phyloP scores from a whole-genome alignment of 2,329 filamentous ascomycete genomes.

The Hymenoscyphus fructigenus region DNA sequence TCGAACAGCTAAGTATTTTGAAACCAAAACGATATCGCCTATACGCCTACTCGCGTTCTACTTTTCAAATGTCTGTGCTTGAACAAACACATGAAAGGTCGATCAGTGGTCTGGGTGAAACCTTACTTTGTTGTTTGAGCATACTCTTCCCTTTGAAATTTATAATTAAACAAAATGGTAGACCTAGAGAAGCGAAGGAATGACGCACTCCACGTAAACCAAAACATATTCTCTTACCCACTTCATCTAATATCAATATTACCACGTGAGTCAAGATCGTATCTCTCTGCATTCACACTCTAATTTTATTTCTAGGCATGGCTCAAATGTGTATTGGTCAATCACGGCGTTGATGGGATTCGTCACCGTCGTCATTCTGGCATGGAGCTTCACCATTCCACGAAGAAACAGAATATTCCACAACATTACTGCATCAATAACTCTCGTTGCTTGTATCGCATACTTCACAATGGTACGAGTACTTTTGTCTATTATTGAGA shows the following conservation, averaged over 20 bases:
- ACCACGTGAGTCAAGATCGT: conserved; percentile 36
- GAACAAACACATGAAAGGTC: neutral
- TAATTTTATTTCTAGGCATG: conserved; percentile 39
- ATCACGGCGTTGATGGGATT: conserved; percentile 59
- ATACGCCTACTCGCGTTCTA: neutral
- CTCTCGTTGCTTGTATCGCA: conserved; percentile 58
- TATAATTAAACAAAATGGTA: neutral
- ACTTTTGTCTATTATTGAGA: neutral
- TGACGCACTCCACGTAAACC: conserved; percentile 26
- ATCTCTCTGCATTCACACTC: neutral
- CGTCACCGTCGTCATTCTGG: conserved; percentile 53
- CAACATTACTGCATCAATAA: conserved; percentile 60
- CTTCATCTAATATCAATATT: conserved; percentile 52
- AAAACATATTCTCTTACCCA: conserved; percentile 30
- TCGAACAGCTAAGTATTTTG: neutral
- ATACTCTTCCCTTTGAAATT: neutral
- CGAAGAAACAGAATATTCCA: conserved; percentile 60
- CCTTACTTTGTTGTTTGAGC: neutral
- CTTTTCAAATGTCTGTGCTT: neutral
- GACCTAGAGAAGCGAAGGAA: conserved; percentile 16
- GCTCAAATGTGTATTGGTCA: conserved; percentile 63
- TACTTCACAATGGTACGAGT: conserved; percentile 59
- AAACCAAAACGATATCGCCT: conserved; percentile 1
- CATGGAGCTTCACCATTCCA: conserved; percentile 51
- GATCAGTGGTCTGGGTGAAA: neutral